Evolutionary conservation across 2,329 filamentous ascomycete species (phyloP).

Genomic region (Fusarium sp.): DNA sequence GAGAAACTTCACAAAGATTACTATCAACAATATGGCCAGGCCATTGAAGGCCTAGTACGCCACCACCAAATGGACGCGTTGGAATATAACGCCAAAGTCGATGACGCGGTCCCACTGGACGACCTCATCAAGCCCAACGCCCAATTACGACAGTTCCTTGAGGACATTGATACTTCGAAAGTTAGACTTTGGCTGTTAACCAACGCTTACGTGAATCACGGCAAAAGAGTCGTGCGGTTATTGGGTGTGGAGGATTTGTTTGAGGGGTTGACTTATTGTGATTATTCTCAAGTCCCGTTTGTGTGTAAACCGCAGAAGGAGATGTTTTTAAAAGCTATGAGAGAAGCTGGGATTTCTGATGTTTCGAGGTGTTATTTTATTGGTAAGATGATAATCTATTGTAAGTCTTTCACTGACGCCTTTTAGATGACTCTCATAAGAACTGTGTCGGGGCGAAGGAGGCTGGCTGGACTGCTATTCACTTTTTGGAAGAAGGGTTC

Average conservation of each 20-base stretch:
- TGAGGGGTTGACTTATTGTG: slow-evolving; percentile 94
- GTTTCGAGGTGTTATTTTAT: slow-evolving; percentile 86
- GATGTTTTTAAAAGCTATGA: slow-evolving; percentile 91
- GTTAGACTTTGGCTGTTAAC: slow-evolving; percentile 94
- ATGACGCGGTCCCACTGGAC: slow-evolving; percentile 94
- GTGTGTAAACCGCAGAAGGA: slow-evolving; percentile 86
- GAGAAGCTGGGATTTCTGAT: slow-evolving; percentile 76
- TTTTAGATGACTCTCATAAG: slow-evolving; percentile 81
- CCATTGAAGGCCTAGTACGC: slow-evolving; percentile 91
- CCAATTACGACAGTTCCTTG: slow-evolving; percentile 77
- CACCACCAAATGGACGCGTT: slow-evolving; percentile 96
- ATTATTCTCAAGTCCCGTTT: slow-evolving; percentile 79
- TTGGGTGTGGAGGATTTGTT: slow-evolving; percentile 89
- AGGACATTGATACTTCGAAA: slow-evolving; percentile 84
- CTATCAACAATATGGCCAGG: slow-evolving; percentile 95
- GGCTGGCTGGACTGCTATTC: slow-evolving; percentile 88
- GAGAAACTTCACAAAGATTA: slow-evolving; percentile 89
- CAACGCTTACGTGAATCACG: slow-evolving; percentile 94
- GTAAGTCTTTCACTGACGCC: not conserved
- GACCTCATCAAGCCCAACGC: slow-evolving; percentile 83
- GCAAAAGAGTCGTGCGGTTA: slow-evolving; percentile 80
- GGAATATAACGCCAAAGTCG: slow-evolving; percentile 93
- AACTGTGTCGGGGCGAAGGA: slow-evolving; percentile 83
- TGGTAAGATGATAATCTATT: slow-evolving; percentile 69
- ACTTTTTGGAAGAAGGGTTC: slow-evolving; percentile 83